Evolutionary conservation across 495 filamentous ascomycete genomes (phyloP), one percentile per base, ranked within the genome.

Genomic region (Lasiosphaeriaceae sp.): DNA sequence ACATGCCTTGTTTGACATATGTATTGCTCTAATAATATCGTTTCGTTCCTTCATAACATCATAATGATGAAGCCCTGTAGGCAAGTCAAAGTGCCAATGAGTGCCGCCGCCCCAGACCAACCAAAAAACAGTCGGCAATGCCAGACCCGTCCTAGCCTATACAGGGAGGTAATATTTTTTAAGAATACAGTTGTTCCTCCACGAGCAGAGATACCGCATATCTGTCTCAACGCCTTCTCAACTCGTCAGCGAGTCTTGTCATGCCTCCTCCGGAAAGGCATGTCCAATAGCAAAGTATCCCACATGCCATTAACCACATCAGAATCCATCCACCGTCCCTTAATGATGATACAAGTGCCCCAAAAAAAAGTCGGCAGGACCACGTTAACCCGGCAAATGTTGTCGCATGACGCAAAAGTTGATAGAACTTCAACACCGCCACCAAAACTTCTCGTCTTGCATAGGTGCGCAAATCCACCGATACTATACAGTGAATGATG

Each of bases 21-120:
- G 12, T 39, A 49, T 31, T 34, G 47, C 47, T 49, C 47, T 49
- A 31, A 14, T 49, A 49, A 29, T 49, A 17, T 49, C 47, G 23
- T 49, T 22, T 49, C 47, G 47, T 39, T 52, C 49, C 31, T 41
- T 52, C 49, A 52, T 52, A 52, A 52, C 14, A 41, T 52, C 49
- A n/a, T 52, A n/a, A 24, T 29, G 49, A 41, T 24, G 35, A 50
- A n/a, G 17, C 49, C 49, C 22, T 12, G 19, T 16, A 12, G 22
- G 16, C 9, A 41, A 11, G n/a, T n/a, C n/a, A n/a, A 39, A 52
- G n/a, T n/a, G 24, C 35, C 29, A 21, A 16, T 41, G 19, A 6
- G 39, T 43, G 34, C 17, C 31, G n/a, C 20, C 17, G 34, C 17
- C 21, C 31, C 47, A 29, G 17, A 6, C 11, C 14, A 39, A 20